Percentiles rank a stretch among this genome's conserved stretches.
Conservation (phyloP, 352 stramenopile species). For the Globisporangium polare region DNA sequence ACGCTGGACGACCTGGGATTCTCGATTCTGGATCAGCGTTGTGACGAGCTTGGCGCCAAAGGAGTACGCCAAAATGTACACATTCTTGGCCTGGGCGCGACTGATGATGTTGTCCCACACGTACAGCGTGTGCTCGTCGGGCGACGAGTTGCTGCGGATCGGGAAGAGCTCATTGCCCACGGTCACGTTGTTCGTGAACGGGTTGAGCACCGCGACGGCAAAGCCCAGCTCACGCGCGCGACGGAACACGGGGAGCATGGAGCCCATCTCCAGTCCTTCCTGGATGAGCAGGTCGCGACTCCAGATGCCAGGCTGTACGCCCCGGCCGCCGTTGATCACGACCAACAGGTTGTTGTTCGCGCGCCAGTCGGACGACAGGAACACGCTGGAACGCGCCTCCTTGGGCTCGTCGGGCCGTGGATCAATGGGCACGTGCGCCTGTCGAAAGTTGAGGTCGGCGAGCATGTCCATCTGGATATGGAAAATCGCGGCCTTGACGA, state of each 20-base stretch:
- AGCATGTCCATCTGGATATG: constrained; percentile 86
- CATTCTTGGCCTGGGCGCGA: constrained; percentile 47
- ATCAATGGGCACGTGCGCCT: constrained; percentile 64
- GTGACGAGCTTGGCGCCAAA: constrained; percentile 68
- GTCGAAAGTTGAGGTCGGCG: constrained; percentile 69
- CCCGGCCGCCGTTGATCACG: constrained; percentile 65
- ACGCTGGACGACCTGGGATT: constrained; percentile 47
- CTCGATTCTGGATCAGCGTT: constrained; percentile 59
- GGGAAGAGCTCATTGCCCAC: constrained; percentile 45
- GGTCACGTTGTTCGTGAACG: constrained; percentile 70
- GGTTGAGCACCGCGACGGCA: constrained; percentile 63
- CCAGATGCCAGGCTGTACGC: constrained; percentile 74
- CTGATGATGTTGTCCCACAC: constrained; percentile 76
- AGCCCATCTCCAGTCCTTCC: constrained; percentile 69
- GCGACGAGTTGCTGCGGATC: constrained; percentile 54
- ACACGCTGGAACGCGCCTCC: constrained; percentile 63
- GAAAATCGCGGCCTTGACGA: constrained; percentile 81
- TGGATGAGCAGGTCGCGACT: constrained; percentile 73
- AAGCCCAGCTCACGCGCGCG: constrained; percentile 39
- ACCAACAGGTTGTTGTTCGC: constrained; percentile 55
- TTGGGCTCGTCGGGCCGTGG: constrained; percentile 53
- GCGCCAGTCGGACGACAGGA: constrained; percentile 68
- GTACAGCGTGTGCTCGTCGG: constrained; percentile 70
- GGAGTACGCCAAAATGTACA: constrained; percentile 67
- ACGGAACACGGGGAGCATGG: constrained; percentile 70